These are phyloP conservation scores for Dictyostelium purpureum DNA, from an alignment of 78 protist species.

Conservation along the genomic window DNA sequence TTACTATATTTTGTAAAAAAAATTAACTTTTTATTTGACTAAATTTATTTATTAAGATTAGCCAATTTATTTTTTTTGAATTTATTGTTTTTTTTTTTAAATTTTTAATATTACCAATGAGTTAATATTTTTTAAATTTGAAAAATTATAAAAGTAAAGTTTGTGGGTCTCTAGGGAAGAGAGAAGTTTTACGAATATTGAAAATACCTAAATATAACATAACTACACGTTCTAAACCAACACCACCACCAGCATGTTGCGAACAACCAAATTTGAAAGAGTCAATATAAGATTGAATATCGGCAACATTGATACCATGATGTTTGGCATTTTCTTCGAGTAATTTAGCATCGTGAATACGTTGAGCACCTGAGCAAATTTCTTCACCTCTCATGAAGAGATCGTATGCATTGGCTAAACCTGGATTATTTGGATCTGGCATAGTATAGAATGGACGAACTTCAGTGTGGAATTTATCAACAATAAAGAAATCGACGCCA, in stretches of 20 bases:
- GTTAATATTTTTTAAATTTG: not conserved
- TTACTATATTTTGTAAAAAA: too few relatives aligned
- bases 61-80: too few relatives aligned
- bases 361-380: constrained; percentile 99
- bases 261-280: constrained; percentile 97
- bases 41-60: too few relatives aligned
- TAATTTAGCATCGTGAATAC: constrained; percentile 96
- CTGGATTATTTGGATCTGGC: constrained; percentile 92
- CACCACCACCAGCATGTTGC: constrained; percentile 99
- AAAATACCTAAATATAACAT: constrained; percentile 96
- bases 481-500: constrained; percentile 96
- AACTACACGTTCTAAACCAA: constrained; percentile 97
- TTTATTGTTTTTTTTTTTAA: too few relatives aligned
- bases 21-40: too few relatives aligned
- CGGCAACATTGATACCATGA: constrained; percentile 70
- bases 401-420: constrained; percentile 98
- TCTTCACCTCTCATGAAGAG: constrained; percentile 99
- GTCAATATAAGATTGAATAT: constrained; percentile 93
- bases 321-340: constrained; percentile 78
- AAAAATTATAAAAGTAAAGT: constrained; percentile 88
- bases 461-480: constrained; percentile 94
- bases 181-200: constrained; percentile 95
- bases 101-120: too few relatives aligned
- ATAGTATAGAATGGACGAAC: constrained; percentile 99
- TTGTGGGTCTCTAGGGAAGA: constrained; percentile 98